Conservation (phyloP, 1,139 yeast genomes). For the Saccharomyces hybrid region DNA sequence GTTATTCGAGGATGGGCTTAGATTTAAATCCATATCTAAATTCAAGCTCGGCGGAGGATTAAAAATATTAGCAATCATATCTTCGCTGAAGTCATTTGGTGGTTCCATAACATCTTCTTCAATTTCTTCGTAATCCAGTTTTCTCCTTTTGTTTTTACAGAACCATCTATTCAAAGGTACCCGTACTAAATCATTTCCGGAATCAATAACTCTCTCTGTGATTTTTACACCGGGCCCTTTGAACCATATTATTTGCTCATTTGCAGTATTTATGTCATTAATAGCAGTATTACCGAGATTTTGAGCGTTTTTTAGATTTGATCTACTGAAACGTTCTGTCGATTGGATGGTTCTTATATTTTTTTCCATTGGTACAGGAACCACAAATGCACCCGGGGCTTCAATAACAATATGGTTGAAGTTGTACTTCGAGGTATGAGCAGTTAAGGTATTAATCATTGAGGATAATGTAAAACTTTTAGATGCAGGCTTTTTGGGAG, state of each 20-base stretch:
- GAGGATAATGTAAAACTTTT: background rate
- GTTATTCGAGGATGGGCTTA: background rate
- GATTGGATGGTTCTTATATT: constrained; percentile 28
- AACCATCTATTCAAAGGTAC: constrained; percentile 22
- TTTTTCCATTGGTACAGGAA: constrained; percentile 27
- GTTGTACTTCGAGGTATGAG: constrained; percentile 23
- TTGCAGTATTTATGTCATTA: background rate
- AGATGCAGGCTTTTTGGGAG: constrained; percentile 6
- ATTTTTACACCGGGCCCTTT: constrained; percentile 68
- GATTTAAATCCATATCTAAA: background rate
- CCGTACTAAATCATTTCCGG: constrained; percentile 15
- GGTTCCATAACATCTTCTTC: constrained; percentile 15
- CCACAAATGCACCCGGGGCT: constrained; percentile 24
- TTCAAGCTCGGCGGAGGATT: background rate
- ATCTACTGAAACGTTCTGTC: constrained; percentile 27
- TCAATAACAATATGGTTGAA: constrained; percentile 23
- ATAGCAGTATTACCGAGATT: background rate
- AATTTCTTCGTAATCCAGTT: constrained; percentile 21
- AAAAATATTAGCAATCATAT: background rate
- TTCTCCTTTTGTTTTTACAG: constrained; percentile 13
- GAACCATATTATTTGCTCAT: constrained; percentile 62
- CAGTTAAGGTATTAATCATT: constrained; percentile 18
- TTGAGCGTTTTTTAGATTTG: constrained; percentile 10
- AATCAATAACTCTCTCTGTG: constrained; percentile 40
- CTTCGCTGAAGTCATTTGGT: background rate